A percentile compares a stretch with the other conserved stretches of the same genome.
Evolutionary conservation across 768 basidiomycete species (phyloP).

Genomic region (Fistulinella prunicolor): DNA sequence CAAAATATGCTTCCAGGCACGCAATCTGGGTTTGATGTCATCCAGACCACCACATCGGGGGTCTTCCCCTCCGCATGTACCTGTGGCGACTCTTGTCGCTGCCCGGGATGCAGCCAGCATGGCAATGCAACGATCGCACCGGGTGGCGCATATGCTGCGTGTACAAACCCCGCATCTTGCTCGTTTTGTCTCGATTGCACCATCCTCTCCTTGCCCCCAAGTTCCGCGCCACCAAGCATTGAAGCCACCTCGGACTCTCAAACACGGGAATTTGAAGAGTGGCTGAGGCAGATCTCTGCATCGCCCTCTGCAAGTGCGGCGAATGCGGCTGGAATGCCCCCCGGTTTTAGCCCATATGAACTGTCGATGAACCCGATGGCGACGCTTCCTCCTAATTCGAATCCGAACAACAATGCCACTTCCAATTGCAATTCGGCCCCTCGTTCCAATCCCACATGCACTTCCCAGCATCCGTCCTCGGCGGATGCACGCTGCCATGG

Average conservation of each 20-base stretch:
- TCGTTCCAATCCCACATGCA: slow-evolving; percentile 4
- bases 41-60: slow-evolving; percentile 19
- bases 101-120: slow-evolving; percentile 64
- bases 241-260: slow-evolving; percentile 43
- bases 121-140: slow-evolving; percentile 36
- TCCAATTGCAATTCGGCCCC: slow-evolving; percentile 9
- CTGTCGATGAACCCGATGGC: slow-evolving; percentile 19
- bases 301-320: slow-evolving; percentile 12
- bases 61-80: slow-evolving; percentile 52
- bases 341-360: slow-evolving; percentile 32
- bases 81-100: slow-evolving; percentile 62
- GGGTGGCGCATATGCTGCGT: slow-evolving; percentile 38
- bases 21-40: slow-evolving; percentile 23
- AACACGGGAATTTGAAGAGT: slow-evolving; percentile 55
- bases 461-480: slow-evolving; percentile 16
- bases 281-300: slow-evolving; percentile 51
- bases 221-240: slow-evolving; percentile 40
- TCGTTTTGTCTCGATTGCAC: slow-evolving; percentile 62
- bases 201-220: slow-evolving; percentile 48
- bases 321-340: slow-evolving; percentile 17
- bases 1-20: slow-evolving; percentile 30
- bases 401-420: slow-evolving; percentile 1
- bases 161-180: slow-evolving; percentile 38
- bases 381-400: slow-evolving; percentile 13
- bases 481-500: slow-evolving; percentile 31